These are phyloP conservation scores for Jaenimonas drosophilae DNA, from an alignment of 208 protist species.

Conservation along the genomic window DNA sequence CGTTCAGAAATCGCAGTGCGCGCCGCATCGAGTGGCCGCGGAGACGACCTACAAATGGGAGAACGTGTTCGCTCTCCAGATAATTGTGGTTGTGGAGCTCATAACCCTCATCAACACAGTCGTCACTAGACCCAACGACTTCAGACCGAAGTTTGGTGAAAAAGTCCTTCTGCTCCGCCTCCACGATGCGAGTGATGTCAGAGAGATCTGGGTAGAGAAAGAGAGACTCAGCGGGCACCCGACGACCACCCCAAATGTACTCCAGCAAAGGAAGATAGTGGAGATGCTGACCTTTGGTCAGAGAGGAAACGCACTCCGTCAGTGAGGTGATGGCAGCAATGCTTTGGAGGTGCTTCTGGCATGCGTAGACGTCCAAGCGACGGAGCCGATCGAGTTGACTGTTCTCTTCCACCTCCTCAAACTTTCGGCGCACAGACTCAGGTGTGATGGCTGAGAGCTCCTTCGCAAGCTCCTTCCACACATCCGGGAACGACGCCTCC, in stretches of 20 bases:
- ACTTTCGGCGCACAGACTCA: too few relatives aligned
- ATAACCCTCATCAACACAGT: conserved; percentile 7
- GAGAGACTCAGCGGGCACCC: too few relatives aligned
- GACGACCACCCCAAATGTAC: too few relatives aligned
- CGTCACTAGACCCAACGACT: conserved; percentile 5
- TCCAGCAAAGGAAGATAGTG: conserved; percentile 33
- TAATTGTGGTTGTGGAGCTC: conserved; percentile 20
- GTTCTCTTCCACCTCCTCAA: too few relatives aligned
- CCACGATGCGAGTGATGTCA: conserved; percentile 30
- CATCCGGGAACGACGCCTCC: too few relatives aligned
- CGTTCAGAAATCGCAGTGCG: conserved; percentile 12
- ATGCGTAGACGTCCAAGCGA: too few relatives aligned
- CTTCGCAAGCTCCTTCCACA: too few relatives aligned
- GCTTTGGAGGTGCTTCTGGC: too few relatives aligned
- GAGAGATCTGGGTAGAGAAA: conserved; percentile 33
- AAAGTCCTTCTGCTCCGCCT: conserved; percentile 37
- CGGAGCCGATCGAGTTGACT: too few relatives aligned
- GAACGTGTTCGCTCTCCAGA: conserved; percentile 14
- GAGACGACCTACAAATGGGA: conserved; percentile 19
- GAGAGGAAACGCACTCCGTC: conserved; percentile 47
- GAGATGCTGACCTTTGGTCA: conserved; percentile 53
- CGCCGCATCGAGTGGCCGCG: conserved; percentile 16
- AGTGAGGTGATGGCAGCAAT: too few relatives aligned
- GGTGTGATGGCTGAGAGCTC: too few relatives aligned
- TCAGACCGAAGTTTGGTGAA: conserved; percentile 27